Evolutionary conservation across 2,329 filamentous ascomycete species (phyloP), one percentile per base, ranked within the genome.

Genomic region (Penicillium sp.): DNA sequence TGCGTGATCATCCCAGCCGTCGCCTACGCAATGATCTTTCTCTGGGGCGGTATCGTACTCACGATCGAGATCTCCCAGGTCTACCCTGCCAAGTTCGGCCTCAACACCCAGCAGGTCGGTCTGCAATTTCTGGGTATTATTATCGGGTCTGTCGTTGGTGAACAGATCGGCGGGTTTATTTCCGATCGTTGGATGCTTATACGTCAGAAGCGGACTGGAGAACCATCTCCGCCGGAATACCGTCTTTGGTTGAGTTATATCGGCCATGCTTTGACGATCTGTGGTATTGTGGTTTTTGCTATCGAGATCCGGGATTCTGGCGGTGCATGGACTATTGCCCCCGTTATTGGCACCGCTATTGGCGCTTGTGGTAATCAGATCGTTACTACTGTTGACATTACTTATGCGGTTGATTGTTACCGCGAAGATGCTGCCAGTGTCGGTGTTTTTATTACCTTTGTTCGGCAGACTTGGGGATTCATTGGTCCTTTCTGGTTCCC

Each of bases 1-100:
- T 79, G 74, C 38, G 76, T 85, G 25, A 56, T 80, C 48, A 74
- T 86, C 12, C 82, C 83, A 0, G 76, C 82, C 0, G 68, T 73
- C 4, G 76, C 80, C 1, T 85, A 86, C 62, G 69, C 82, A 10
- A 82, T 86, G 75, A 70, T 83, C 23, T 86, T 86, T 67, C 72
- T 80, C 3, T 84, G 81, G 65, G 77, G 71, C 41, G 79, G 75
- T 54, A 78, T 86, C 40, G 71, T 84, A 60, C 69, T 80, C 46
- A 82, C 82, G 0, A 79, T 86, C 34, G 82, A 86, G 64, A 81
- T 86, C 18, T 83, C 83, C 0, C 79, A 84, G 53, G 70, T 86
- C 6, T 83, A 84, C 63, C 75, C 77, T 1, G 69, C 76, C 42
- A 80, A 80, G 58, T 87, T 84, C 55, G 77, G 75, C 13, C 78